phyloP scores from a whole-genome alignment of 192 early-diverging fungal species.

The Backusella morwellensis region DNA sequence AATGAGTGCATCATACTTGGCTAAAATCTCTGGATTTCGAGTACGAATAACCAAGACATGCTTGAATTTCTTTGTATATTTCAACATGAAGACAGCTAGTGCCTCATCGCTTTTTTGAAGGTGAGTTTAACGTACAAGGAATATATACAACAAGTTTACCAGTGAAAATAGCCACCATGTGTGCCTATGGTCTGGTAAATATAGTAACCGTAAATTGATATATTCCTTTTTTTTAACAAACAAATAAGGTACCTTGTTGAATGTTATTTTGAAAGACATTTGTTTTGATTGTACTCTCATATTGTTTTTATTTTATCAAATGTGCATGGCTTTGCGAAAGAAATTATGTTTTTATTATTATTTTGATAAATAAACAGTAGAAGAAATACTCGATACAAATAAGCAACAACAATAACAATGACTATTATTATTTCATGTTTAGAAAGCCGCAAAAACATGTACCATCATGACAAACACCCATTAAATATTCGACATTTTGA shows the following conservation, averaged over 20 bases:
- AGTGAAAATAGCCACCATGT: conserved; percentile 74
- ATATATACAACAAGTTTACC: conserved; percentile 38
- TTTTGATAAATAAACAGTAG: no score
- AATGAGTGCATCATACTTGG: conserved; percentile 76
- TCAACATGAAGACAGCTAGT: conserved; percentile 81
- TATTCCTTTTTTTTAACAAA: no score
- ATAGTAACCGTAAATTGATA: no score
- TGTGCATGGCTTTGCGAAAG: not conserved
- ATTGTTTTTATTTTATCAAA: not conserved
- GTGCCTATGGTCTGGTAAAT: conserved; percentile 52
- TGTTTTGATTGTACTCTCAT: not conserved
- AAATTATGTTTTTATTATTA: not conserved
- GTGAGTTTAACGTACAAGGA: not conserved
- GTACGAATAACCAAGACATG: conserved; percentile 66
- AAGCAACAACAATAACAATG: no score
- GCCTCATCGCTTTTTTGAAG: conserved; percentile 64
- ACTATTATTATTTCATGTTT: not conserved
- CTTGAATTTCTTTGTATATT: conserved; percentile 52
- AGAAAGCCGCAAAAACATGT: not conserved
- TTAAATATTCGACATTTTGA: not conserved
- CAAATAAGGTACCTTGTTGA: no score
- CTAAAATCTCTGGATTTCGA: conserved; percentile 62
- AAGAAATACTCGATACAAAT: no score
- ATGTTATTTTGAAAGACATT: no score
- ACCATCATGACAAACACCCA: not conserved